A percentile compares a stretch with the other conserved stretches of the same genome.
These are phyloP conservation scores for Flagelloscypha sp. DNA, from an alignment of 768 basidiomycete species.

Conservation along the genomic window DNA sequence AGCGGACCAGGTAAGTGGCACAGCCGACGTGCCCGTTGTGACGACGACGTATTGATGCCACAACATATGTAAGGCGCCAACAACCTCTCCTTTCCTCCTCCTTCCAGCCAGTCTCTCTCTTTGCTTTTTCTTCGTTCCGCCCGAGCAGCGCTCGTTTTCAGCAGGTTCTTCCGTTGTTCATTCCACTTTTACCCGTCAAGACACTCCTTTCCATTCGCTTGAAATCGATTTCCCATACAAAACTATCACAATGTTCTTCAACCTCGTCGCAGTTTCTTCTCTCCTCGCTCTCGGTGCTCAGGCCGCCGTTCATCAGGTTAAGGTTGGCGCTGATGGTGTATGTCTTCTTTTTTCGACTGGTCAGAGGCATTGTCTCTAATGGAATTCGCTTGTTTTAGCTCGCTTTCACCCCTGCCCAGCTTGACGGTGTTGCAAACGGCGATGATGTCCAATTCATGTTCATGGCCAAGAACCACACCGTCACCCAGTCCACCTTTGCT, in stretches of 20 bases:
- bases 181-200: too few species aligned
- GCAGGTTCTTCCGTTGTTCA: too few species aligned
- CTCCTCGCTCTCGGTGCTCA: conserved; percentile 30
- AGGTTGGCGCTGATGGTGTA: conserved; percentile 32
- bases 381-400: conserved; percentile 18
- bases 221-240: too few species aligned
- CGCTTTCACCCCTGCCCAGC: conserved; percentile 26
- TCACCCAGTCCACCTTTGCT: conserved; percentile 55
- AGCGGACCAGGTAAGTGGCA: too few species aligned
- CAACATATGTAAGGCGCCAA: too few species aligned
- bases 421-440: background rate
- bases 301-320: conserved; percentile 25
- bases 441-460: background rate
- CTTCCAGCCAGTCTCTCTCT: too few species aligned
- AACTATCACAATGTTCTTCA: conserved; percentile 13
- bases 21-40: too few species aligned
- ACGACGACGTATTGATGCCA: too few species aligned
- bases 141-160: too few species aligned
- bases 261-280: conserved; percentile 26
- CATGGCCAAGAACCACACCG: conserved; percentile 31
- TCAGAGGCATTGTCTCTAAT: background rate
- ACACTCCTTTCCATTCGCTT: too few species aligned
- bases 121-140: too few species aligned
- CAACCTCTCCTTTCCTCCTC: too few species aligned
- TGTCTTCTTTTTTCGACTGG: conserved; percentile 14